Evolutionary conservation across 331 rosid species (phyloP), one percentile per base, ranked within the genome.

Genomic region (Malus hybrid): DNA sequence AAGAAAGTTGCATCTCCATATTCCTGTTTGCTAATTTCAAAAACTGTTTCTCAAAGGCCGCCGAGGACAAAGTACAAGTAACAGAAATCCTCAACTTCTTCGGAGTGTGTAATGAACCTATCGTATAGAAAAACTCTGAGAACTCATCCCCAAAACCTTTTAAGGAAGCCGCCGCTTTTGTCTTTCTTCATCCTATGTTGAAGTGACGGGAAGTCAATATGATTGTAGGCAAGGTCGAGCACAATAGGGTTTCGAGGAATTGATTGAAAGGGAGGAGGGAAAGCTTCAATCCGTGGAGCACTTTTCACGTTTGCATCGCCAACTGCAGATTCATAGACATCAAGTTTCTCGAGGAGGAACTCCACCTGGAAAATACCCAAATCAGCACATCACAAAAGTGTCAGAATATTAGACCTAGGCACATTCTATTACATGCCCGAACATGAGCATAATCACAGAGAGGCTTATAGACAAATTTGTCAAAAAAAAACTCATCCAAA

Each of bases 181-280:
- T 87, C 90, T 78, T 87, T 87, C 87, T 76, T 87, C 90, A 87
- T 77, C 85, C 88, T 79, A 59, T 75, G 80, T 59, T 72, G 84
- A 50, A 87, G 90, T 32, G 90, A 87, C 60, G 90, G 88, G 83
- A 87, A 87, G 19, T 84, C 90, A 7, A 87, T 87, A 57, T 74
- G 85, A 72, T 87, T 85, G 54, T 65, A 87, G 69, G 90, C 86
- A 48, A 87, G 78, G 72, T 84, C 90, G 42, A 87, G 80, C 34
- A 87, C 88, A 18, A 87, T 84, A 4, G 90, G 90, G 60, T 84
- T 87, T 19, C 88, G 90, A 27, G 90, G 81, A 65, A 84, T 84
- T 62, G 88, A 71, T 61, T 74, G 83, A 27, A 80, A 82, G 22
- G 80, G 60, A 7, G 88, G 90, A 50, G 90, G 90, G 70, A 87